Evolutionary conservation across 2,329 filamentous ascomycete genomes (phyloP).

Genomic region (Gremmenia infestans): DNA sequence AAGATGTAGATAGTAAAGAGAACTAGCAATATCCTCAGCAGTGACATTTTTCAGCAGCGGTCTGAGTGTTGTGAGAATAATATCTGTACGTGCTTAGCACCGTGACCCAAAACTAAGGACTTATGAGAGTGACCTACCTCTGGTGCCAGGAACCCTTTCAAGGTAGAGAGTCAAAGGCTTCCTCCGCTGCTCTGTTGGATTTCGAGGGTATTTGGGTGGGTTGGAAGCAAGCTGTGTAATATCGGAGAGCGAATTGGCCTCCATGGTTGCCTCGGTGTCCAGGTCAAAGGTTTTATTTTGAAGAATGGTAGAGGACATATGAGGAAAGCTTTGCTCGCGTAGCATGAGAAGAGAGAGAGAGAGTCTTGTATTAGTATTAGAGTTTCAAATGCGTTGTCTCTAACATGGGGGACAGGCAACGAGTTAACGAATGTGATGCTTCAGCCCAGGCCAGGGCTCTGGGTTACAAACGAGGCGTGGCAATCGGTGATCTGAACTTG

Average conservation of each 20-base stretch:
- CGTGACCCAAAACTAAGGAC: neutral
- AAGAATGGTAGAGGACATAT: neutral
- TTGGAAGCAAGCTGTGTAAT: constrained; percentile 79
- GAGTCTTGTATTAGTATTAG: neutral
- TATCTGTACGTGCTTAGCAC: constrained; percentile 52
- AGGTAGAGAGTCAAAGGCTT: constrained; percentile 84
- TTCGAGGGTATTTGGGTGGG: constrained; percentile 79
- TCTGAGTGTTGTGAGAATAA: constrained; percentile 88
- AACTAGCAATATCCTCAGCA: constrained; percentile 77
- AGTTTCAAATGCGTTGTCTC: too few species aligned
- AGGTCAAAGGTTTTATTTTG: neutral
- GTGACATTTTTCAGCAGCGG: constrained; percentile 86
- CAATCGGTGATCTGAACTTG: neutral
- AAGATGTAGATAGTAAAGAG: constrained; percentile 87
- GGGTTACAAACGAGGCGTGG: neutral
- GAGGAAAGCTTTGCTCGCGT: neutral
- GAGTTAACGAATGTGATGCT: neutral
- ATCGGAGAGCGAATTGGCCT: constrained; percentile 77
- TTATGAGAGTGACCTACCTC: constrained; percentile 53
- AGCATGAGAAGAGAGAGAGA: neutral
- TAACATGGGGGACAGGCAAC: too few species aligned
- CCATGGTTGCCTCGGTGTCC: constrained; percentile 38
- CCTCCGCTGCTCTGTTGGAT: constrained; percentile 62
- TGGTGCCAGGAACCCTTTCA: constrained; percentile 83
- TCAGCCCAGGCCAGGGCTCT: neutral